Evolutionary conservation across 176 grass and related monocot species (phyloP).

Genomic region (Rhynchospora breviuscula): DNA sequence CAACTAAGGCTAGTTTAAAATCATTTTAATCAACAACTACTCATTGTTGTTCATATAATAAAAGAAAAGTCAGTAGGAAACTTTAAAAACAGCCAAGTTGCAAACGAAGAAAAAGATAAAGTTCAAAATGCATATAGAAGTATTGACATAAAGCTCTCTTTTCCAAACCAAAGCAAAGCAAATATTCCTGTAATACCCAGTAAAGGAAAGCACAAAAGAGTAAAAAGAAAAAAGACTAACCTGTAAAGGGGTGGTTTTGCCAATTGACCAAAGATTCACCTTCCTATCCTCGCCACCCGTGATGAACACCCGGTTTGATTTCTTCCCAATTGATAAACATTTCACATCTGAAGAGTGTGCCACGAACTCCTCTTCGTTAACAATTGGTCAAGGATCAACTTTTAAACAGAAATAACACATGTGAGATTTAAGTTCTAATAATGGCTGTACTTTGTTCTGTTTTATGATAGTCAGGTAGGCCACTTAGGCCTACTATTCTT

Average conservation of each 20-base stretch:
- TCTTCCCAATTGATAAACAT: slow-evolving; percentile 77
- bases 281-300: slow-evolving; percentile 73
- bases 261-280: slow-evolving; percentile 84
- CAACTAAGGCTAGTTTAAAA: neutral
- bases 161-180: neutral
- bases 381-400: slow-evolving; percentile 36
- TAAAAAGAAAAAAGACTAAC: slow-evolving; percentile 31
- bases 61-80: neutral
- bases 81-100: slow-evolving; percentile 7
- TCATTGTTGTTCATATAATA: neutral
- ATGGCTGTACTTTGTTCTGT: neutral
- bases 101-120: neutral
- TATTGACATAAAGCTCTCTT: neutral
- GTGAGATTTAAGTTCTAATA: neutral
- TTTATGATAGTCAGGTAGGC: neutral
- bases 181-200: slow-evolving; percentile 11
- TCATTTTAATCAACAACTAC: neutral
- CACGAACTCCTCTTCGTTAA: slow-evolving; percentile 65
- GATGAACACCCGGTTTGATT: slow-evolving; percentile 77
- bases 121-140: neutral
- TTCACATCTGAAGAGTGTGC: slow-evolving; percentile 70
- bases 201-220: slow-evolving; percentile 16
- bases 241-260: slow-evolving; percentile 67
- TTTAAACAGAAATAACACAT: slow-evolving; percentile 14
- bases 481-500: neutral